Percentiles rank a stretch among this genome's conserved stretches.
These are phyloP conservation scores for Aspergillus costaricaensis DNA, from an alignment of 2,329 filamentous ascomycete genomes.

Conservation along the genomic window DNA sequence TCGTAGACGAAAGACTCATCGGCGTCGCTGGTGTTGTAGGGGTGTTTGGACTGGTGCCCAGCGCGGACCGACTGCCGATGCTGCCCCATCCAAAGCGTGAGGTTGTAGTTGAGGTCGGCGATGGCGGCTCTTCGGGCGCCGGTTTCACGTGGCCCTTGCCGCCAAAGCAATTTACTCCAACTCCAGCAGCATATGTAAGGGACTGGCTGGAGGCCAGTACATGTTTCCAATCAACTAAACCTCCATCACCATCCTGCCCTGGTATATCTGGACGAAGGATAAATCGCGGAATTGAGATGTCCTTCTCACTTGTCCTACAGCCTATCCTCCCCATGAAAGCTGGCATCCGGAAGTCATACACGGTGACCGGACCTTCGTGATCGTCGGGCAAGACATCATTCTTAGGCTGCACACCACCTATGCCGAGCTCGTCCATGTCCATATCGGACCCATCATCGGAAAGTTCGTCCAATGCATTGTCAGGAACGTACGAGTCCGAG, in stretches of 20 bases:
- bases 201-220: conserved; percentile 45
- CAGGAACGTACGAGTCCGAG: conserved; percentile 41
- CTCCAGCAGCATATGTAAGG: conserved; percentile 37
- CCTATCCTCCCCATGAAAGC: conserved; percentile 45
- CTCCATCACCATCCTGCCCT: conserved; percentile 47
- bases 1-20: conserved; percentile 30
- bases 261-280: conserved; percentile 45
- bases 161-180: conserved; percentile 37
- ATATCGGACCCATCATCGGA: conserved; percentile 36
- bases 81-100: conserved; percentile 41
- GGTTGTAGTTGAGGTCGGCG: conserved; percentile 33
- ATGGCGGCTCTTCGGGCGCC: conserved; percentile 32
- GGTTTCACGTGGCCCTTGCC: conserved; percentile 25
- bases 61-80: conserved; percentile 34
- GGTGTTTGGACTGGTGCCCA: conserved; percentile 32
- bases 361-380: conserved; percentile 35
- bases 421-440: conserved; percentile 38
- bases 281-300: conserved; percentile 42
- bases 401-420: conserved; percentile 31
- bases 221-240: conserved; percentile 48
- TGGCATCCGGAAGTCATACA: conserved; percentile 46
- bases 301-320: conserved; percentile 23
- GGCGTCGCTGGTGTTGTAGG: conserved; percentile 36
- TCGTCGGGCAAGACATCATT: conserved; percentile 21
- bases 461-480: conserved; percentile 31